These are phyloP conservation scores for Blastomyces gilchristii DNA, from an alignment of 2,329 filamentous ascomycete species.

Conservation along the genomic window DNA sequence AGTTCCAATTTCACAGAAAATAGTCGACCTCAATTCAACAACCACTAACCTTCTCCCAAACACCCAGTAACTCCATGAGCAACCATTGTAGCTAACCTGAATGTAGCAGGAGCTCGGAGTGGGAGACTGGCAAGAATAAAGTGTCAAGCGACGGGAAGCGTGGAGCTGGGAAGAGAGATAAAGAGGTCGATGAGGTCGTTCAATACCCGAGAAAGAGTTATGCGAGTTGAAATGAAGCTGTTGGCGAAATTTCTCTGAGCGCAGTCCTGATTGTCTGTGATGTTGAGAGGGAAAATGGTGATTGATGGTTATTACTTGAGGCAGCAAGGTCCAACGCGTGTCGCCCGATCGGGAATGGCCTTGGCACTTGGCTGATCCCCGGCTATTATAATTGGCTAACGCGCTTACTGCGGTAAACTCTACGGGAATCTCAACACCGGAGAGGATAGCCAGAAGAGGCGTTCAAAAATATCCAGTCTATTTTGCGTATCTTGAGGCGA, in stretches of 20 bases:
- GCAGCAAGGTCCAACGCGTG: conserved; percentile 13
- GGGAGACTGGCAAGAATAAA: neutral
- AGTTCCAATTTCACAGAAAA: conserved; percentile 12
- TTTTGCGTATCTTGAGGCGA: neutral
- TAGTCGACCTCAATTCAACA: neutral
- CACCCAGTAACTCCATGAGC: conserved; percentile 15
- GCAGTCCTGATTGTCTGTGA: neutral
- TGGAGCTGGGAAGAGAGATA: neutral
- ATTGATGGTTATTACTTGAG: conserved; percentile 2
- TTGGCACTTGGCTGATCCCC: neutral
- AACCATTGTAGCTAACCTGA: conserved; percentile 10
- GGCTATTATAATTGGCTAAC: neutral
- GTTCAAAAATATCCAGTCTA: neutral
- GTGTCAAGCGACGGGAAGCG: neutral
- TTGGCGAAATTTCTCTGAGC: no score
- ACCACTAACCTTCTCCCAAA: conserved; percentile 16
- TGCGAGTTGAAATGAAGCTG: neutral
- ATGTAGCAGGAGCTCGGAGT: neutral
- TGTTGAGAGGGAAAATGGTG: neutral
- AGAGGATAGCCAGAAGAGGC: no score
- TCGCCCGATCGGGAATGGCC: conserved; percentile 14
- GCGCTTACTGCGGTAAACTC: neutral
- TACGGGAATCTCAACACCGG: no score
- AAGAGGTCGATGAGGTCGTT: neutral
- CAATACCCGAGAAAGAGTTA: neutral